Conservation (phyloP, 768 basidiomycete genomes). For the Agrocybe pediades region DNA sequence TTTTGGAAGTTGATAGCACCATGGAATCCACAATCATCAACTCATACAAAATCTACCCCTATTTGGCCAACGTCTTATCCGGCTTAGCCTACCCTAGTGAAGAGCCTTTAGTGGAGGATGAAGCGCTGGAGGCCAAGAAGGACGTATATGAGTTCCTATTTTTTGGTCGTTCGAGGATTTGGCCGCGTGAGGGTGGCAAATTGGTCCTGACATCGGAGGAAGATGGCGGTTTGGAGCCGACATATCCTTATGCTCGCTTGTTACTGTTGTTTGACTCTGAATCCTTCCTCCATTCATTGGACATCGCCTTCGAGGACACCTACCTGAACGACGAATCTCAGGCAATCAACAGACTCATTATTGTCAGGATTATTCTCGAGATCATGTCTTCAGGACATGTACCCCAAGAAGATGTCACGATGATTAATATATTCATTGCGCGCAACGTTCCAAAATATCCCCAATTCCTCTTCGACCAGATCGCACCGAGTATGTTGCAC, state of each 20-base stretch:
- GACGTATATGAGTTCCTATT: conserved; percentile 85
- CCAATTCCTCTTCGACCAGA: conserved; percentile 62
- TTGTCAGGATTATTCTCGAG: conserved; percentile 85
- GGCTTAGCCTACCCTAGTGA: conserved; percentile 89
- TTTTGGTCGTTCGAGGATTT: conserved; percentile 73
- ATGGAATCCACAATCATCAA: conserved; percentile 66
- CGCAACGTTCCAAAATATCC: conserved; percentile 97
- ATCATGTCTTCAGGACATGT: conserved; percentile 61
- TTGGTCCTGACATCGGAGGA: conserved; percentile 77
- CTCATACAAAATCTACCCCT: conserved; percentile 92
- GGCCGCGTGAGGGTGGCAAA: conserved; percentile 76
- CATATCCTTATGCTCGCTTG: conserved; percentile 87
- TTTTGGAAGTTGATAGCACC: conserved; percentile 28
- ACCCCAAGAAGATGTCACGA: conserved; percentile 65
- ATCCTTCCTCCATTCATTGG: conserved; percentile 89
- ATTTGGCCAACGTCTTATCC: conserved; percentile 76
- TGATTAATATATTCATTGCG: conserved; percentile 94
- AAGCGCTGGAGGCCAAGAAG: conserved; percentile 68
- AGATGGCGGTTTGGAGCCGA: conserved; percentile 74
- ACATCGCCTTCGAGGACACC: conserved; percentile 92
- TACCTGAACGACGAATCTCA: conserved; percentile 81
- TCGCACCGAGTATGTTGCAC: conserved; percentile 70
- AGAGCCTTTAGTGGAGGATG: conserved; percentile 63
- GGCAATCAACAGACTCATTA: conserved; percentile 72
- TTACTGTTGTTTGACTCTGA: conserved; percentile 90